phyloP scores from a whole-genome alignment of 306 rosid species.

The Trifolium repens region DNA sequence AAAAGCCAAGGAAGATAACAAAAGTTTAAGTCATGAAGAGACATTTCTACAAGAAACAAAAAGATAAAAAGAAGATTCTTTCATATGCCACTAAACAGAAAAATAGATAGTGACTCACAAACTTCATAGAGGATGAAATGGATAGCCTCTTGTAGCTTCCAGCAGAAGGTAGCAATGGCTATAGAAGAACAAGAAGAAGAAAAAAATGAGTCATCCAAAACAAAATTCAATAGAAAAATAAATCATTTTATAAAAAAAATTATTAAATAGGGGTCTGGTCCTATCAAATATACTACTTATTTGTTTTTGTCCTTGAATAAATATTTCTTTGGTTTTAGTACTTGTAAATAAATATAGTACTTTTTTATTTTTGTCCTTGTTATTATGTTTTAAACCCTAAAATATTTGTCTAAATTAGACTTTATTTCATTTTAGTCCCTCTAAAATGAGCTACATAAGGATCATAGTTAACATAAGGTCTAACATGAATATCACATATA shows the following conservation, averaged over 20 bases:
- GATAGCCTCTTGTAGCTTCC: constrained; percentile 21
- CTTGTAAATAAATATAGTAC: neutral
- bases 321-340: neutral
- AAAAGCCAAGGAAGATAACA: neutral
- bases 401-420: too few species aligned
- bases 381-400: too few species aligned
- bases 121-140: constrained; percentile 46
- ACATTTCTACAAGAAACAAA: neutral
- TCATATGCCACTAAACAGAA: constrained; percentile 13
- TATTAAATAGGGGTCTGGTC: neutral
- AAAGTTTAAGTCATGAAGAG: constrained; percentile 1
- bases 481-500: too few species aligned
- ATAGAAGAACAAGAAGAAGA: neutral
- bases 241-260: neutral
- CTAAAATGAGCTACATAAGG: neutral
- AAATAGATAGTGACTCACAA: constrained; percentile 42
- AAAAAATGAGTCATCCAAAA: neutral
- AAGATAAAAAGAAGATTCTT: constrained; percentile 2
- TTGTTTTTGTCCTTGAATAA: neutral
- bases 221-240: neutral
- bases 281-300: neutral
- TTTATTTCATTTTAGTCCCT: neutral
- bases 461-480: too few species aligned
- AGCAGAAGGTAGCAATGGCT: constrained; percentile 1
- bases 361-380: neutral